A percentile compares a stretch with the other conserved stretches of the same genome.
Evolutionary conservation across 2,329 filamentous ascomycete genomes (phyloP).

Genomic region (Trichoderma atrobrunneum): DNA sequence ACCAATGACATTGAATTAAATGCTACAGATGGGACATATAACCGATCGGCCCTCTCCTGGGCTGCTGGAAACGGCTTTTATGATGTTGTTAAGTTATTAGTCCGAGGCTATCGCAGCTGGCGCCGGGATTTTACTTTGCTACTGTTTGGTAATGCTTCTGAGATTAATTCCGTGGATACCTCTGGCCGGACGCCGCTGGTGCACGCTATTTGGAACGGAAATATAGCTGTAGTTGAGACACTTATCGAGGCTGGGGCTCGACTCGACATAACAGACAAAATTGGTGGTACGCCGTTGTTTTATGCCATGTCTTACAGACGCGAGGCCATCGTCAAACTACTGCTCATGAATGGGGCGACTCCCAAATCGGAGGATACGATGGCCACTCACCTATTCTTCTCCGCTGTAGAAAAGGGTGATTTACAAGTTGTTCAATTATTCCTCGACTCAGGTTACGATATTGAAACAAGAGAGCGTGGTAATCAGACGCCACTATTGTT

Average conservation of each 20-base stretch:
- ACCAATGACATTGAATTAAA: background rate
- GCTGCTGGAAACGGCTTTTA: conserved; percentile 7
- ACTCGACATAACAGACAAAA: background rate
- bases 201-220: background rate
- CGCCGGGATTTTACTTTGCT: background rate
- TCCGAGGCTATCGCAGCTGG: background rate
- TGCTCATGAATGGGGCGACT: background rate
- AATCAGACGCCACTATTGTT: background rate
- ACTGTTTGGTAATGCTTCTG: background rate
- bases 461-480: accelerated
- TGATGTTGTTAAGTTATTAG: background rate
- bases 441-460: background rate
- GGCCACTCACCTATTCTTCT: background rate
- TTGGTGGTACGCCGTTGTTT: background rate
- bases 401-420: background rate
- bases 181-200: background rate
- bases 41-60: conserved; percentile 10
- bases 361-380: background rate
- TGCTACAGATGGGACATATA: background rate
- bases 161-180: background rate
- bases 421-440: background rate
- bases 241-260: background rate
- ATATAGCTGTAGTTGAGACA: background rate
- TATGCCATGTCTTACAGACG: background rate
- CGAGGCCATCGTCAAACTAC: background rate